A percentile compares a stretch with the other conserved stretches of the same genome.
phyloP scores from a whole-genome alignment of 2,329 filamentous ascomycete species.

The Ophiobolus disseminans region DNA sequence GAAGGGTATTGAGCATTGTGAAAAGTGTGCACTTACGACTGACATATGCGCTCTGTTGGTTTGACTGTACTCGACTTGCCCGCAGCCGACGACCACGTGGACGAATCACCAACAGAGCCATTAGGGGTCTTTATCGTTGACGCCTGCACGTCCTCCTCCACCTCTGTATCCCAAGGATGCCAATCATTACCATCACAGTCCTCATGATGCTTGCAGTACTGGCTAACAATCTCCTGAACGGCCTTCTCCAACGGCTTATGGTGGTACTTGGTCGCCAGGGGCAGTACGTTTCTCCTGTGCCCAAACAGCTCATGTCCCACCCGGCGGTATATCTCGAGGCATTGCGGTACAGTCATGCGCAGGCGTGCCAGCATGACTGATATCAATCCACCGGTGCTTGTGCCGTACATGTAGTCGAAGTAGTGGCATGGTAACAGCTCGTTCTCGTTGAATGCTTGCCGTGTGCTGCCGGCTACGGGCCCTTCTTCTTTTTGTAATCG shows the following conservation, averaged over 20 bases:
- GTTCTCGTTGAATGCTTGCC: slow-evolving; percentile 47
- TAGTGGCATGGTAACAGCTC: slow-evolving; percentile 59
- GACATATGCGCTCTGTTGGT: slow-evolving; percentile 45
- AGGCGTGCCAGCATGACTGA: slow-evolving; percentile 58
- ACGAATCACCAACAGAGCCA: slow-evolving; percentile 21
- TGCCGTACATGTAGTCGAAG: slow-evolving; percentile 63
- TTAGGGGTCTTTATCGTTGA: slow-evolving; percentile 13
- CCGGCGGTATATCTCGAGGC: slow-evolving; percentile 55
- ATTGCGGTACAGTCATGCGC: slow-evolving; percentile 58
- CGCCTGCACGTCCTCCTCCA: slow-evolving; percentile 20
- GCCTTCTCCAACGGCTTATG: slow-evolving; percentile 58
- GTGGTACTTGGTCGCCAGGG: slow-evolving; percentile 58
- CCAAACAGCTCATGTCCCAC: slow-evolving; percentile 59
- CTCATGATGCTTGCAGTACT: slow-evolving; percentile 53
- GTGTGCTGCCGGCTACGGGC: slow-evolving; percentile 34
- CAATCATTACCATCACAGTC: slow-evolving; percentile 54
- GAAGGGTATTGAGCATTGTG: no score
- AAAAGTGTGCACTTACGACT: slow-evolving; percentile 39
- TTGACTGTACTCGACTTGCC: slow-evolving; percentile 6
- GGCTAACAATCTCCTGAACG: slow-evolving; percentile 54
- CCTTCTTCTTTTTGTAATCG: slow-evolving; percentile 54
- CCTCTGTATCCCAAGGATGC: slow-evolving; percentile 50
- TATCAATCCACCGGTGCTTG: slow-evolving; percentile 60
- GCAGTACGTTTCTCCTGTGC: slow-evolving; percentile 52
- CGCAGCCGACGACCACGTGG: slow-evolving; percentile 28